Percentiles rank a stretch among this genome's conserved stretches.
Conservation (phyloP, 2,329 filamentous ascomycete genomes). For the Rasamsonia emersonii region DNA sequence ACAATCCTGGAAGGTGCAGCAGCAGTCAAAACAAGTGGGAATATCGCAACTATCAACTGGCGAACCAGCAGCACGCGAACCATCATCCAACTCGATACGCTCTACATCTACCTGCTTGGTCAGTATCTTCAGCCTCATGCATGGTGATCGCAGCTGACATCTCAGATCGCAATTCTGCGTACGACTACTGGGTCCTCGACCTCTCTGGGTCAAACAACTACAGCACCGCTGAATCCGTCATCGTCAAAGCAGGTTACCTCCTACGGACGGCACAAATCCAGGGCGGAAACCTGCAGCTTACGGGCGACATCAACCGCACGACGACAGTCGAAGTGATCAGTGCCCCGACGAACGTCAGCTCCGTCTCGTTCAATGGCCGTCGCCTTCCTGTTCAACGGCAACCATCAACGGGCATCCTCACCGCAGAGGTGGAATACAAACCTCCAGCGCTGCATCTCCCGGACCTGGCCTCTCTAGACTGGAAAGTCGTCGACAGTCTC, state of each 20-base stretch:
- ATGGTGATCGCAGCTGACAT: constrained; percentile 32
- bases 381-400: constrained; percentile 30
- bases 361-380: constrained; percentile 55
- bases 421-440: constrained; percentile 43
- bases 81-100: constrained; percentile 29
- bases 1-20: constrained; percentile 25
- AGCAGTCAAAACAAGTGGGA: constrained; percentile 18
- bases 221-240: too few species aligned
- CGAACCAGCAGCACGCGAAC: constrained; percentile 41
- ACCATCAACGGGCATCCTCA: constrained; percentile 41
- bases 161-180: constrained; percentile 43
- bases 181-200: constrained; percentile 37
- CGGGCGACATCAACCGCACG: constrained; percentile 64
- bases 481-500: constrained; percentile 63
- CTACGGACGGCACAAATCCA: constrained; percentile 42
- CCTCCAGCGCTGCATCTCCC: constrained; percentile 48
- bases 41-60: constrained; percentile 40
- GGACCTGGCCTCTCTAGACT: constrained; percentile 49
- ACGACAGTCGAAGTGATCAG: constrained; percentile 60
- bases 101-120: constrained; percentile 49
- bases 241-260: constrained; percentile 35
- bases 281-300: constrained; percentile 49
- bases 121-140: constrained; percentile 12
- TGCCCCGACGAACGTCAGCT: constrained; percentile 45
- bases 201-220: constrained; percentile 18